These are phyloP conservation scores for Coemansia biformis DNA, from an alignment of 192 early-diverging fungal genomes.

Conservation along the genomic window DNA sequence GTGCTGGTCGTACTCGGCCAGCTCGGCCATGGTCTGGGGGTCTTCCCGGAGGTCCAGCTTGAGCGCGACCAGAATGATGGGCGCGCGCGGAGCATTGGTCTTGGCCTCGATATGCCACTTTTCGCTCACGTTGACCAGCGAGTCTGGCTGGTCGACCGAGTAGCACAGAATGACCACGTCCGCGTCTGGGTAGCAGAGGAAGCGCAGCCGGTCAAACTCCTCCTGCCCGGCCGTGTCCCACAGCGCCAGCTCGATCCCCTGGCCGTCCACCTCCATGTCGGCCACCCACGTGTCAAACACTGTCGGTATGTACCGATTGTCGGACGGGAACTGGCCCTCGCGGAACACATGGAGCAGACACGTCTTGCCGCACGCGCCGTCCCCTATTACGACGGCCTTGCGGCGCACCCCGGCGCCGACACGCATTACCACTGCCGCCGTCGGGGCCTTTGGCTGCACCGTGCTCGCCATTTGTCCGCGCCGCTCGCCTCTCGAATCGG, in stretches of 20 bases:
- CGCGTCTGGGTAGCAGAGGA: slow-evolving; percentile 88
- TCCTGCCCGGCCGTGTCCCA: slow-evolving; percentile 98
- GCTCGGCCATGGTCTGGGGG: slow-evolving; percentile 12
- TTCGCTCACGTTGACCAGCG: slow-evolving; percentile 67
- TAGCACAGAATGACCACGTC: slow-evolving; percentile 92
- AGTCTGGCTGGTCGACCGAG: slow-evolving; percentile 76
- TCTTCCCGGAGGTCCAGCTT: slow-evolving; percentile 45
- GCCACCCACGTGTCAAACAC: slow-evolving; percentile 92
- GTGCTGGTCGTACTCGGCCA: slow-evolving; percentile 31
- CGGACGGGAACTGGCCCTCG: slow-evolving; percentile 79
- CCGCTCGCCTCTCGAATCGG: no score
- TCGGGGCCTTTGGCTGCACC: no score
- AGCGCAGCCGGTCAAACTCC: slow-evolving; percentile 90
- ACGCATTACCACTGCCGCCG: no score
- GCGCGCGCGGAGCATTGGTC: slow-evolving; percentile 12
- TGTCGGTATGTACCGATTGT: slow-evolving; percentile 33
- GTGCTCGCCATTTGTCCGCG: no score
- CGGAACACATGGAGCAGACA: slow-evolving; percentile 81
- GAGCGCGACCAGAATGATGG: slow-evolving; percentile 25
- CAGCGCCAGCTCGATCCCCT: slow-evolving; percentile 78
- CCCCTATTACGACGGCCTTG: slow-evolving; percentile 88
- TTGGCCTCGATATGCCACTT: slow-evolving; percentile 34
- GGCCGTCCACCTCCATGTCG: slow-evolving; percentile 85
- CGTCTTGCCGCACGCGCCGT: slow-evolving; percentile 91
- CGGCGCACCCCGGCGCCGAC: slow-evolving; percentile 27